phyloP scores from a whole-genome alignment of 805 yeast species.

The Saturnispora diversa region DNA sequence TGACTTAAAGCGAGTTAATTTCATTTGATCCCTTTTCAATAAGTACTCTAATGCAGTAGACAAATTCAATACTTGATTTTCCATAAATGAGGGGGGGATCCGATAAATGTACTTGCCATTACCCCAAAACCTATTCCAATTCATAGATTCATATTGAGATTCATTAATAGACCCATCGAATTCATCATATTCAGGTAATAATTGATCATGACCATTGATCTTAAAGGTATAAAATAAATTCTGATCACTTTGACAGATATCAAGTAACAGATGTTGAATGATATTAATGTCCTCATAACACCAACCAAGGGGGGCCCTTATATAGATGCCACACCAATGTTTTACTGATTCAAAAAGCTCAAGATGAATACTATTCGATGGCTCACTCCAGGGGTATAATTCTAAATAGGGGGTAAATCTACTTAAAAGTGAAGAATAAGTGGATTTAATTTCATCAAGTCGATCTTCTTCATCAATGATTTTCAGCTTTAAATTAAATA shows the following conservation, averaged over 20 bases:
- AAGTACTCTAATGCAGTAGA: constrained; percentile 33
- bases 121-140: constrained; percentile 29
- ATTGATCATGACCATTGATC: constrained; percentile 39
- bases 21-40: constrained; percentile 25
- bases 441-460: neutral
- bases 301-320: constrained; percentile 38
- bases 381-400: constrained; percentile 35
- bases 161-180: constrained; percentile 28
- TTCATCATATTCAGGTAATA: constrained; percentile 33
- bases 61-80: constrained; percentile 27
- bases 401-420: constrained; percentile 31
- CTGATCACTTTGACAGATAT: constrained; percentile 24
- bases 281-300: constrained; percentile 39
- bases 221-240: constrained; percentile 36
- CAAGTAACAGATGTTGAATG: constrained; percentile 33
- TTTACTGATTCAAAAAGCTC: constrained; percentile 21
- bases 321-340: constrained; percentile 25
- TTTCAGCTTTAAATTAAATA: constrained; percentile 3
- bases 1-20: constrained; percentile 16
- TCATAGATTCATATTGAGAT: constrained; percentile 49
- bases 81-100: constrained; percentile 34
- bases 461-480: constrained; percentile 4
- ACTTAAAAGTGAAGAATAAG: neutral
- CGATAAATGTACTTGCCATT: constrained; percentile 9
- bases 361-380: constrained; percentile 22